These are phyloP conservation scores for Yarrowia bubula DNA, from an alignment of 805 yeast species.

Conservation along the genomic window DNA sequence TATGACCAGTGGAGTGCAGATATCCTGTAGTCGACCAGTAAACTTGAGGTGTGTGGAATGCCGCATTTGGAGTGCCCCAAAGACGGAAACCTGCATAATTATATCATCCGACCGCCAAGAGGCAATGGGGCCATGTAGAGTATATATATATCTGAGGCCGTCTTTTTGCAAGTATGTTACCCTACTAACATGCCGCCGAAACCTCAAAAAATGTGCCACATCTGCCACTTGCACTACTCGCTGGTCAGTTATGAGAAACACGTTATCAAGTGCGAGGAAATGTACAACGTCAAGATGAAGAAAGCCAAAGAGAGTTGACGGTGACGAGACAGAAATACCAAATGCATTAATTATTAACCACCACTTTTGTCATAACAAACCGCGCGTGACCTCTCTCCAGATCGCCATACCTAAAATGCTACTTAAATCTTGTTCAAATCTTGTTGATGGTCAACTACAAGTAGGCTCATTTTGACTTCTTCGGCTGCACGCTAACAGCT, in stretches of 20 bases:
- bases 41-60: too few relatives aligned
- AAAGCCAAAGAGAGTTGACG: neutral
- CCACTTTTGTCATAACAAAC: too few relatives aligned
- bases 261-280: neutral
- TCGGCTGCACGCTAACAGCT: neutral
- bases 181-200: neutral
- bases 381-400: neutral
- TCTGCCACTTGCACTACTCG: slow-evolving; percentile 1
- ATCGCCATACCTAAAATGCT: neutral
- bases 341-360: neutral
- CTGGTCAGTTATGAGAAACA: neutral
- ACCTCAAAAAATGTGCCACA: neutral
- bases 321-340: neutral
- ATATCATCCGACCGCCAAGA: too few relatives aligned
- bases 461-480: too few relatives aligned
- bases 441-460: too few relatives aligned
- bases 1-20: too few relatives aligned
- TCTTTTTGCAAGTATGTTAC: too few relatives aligned
- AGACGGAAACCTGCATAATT: too few relatives aligned
- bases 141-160: too few relatives aligned
- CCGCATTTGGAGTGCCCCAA: too few relatives aligned
- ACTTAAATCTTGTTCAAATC: neutral
- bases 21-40: too few relatives aligned
- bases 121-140: neutral
- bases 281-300: neutral